These are phyloP conservation scores for Leucocoprinus birnbaumii DNA, from an alignment of 768 basidiomycete genomes.

Conservation along the genomic window DNA sequence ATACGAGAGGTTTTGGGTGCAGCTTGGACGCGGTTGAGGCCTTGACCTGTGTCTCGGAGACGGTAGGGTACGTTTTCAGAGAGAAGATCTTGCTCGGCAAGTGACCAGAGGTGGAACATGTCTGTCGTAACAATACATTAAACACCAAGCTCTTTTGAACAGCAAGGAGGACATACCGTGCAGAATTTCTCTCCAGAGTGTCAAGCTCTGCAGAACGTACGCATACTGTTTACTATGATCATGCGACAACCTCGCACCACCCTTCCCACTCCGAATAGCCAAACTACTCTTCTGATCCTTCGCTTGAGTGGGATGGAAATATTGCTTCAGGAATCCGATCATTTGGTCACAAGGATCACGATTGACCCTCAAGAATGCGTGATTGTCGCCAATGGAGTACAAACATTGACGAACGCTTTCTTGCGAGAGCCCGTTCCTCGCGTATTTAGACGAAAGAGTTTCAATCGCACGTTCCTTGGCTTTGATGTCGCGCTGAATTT, in stretches of 20 bases:
- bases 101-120: slow-evolving; percentile 85
- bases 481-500: slow-evolving; percentile 84
- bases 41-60: slow-evolving; percentile 85
- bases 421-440: slow-evolving; percentile 52
- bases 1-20: slow-evolving; percentile 87
- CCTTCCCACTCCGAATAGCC: slow-evolving; percentile 78
- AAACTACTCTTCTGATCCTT: slow-evolving; percentile 64
- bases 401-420: slow-evolving; percentile 75
- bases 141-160: background rate
- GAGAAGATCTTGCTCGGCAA: slow-evolving; percentile 80
- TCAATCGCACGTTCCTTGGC: slow-evolving; percentile 85
- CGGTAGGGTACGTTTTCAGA: slow-evolving; percentile 74
- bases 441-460: slow-evolving; percentile 61
- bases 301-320: slow-evolving; percentile 73
- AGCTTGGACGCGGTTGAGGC: slow-evolving; percentile 85
- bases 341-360: slow-evolving; percentile 87
- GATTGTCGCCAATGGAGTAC: slow-evolving; percentile 89
- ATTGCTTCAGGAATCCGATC: slow-evolving; percentile 71
- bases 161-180: slow-evolving; percentile 49
- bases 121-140: slow-evolving; percentile 38
- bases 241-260: slow-evolving; percentile 78
- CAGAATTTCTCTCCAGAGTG: slow-evolving; percentile 82
- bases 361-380: slow-evolving; percentile 82
- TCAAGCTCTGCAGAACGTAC: slow-evolving; percentile 83
- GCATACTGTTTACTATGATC: slow-evolving; percentile 85